Conservation (phyloP, 2,329 filamentous ascomycete species). For the Trichoderma simmonsii region DNA sequence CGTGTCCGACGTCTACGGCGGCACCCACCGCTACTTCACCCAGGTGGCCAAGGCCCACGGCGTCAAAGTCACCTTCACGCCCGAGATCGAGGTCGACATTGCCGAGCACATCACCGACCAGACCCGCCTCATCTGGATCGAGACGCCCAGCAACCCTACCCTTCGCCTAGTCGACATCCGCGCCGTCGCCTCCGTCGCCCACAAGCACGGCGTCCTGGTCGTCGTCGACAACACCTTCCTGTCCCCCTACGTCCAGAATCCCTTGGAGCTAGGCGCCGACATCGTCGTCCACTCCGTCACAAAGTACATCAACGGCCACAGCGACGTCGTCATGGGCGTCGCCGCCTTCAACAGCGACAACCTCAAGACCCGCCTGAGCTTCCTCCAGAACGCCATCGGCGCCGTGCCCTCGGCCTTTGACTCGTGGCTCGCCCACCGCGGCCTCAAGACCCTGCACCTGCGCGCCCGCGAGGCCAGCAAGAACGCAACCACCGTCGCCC, state of each 20-base stretch:
- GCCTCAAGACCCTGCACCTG: slow-evolving; percentile 93
- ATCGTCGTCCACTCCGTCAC: slow-evolving; percentile 97
- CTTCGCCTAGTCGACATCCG: slow-evolving; percentile 89
- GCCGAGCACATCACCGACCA: slow-evolving; percentile 77
- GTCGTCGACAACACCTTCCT: slow-evolving; percentile 99
- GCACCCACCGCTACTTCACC: slow-evolving; percentile 98
- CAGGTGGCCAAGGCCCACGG: slow-evolving; percentile 94
- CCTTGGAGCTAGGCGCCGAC: slow-evolving; percentile 90
- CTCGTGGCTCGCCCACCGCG: slow-evolving; percentile 95
- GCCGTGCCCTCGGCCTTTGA: slow-evolving; percentile 94
- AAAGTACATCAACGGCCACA: slow-evolving; percentile 98
- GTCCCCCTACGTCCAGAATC: slow-evolving; percentile 94
- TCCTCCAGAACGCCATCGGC: slow-evolving; percentile 96
- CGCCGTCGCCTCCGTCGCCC: slow-evolving; percentile 76
- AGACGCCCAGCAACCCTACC: slow-evolving; percentile 92
- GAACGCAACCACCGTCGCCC: slow-evolving; percentile 77
- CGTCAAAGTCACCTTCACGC: slow-evolving; percentile 90
- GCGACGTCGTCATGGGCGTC: slow-evolving; percentile 95
- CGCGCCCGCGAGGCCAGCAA: slow-evolving; percentile 78
- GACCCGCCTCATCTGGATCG: slow-evolving; percentile 94
- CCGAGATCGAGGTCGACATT: slow-evolving; percentile 86
- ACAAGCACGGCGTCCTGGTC: slow-evolving; percentile 84
- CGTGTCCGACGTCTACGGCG: slow-evolving; percentile 95
- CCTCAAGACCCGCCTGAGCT: slow-evolving; percentile 72
- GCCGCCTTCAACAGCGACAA: slow-evolving; percentile 89